Evolutionary conservation across 75 land plant genomes (phyloP).

Genomic region (Sequoia sempervirens): DNA sequence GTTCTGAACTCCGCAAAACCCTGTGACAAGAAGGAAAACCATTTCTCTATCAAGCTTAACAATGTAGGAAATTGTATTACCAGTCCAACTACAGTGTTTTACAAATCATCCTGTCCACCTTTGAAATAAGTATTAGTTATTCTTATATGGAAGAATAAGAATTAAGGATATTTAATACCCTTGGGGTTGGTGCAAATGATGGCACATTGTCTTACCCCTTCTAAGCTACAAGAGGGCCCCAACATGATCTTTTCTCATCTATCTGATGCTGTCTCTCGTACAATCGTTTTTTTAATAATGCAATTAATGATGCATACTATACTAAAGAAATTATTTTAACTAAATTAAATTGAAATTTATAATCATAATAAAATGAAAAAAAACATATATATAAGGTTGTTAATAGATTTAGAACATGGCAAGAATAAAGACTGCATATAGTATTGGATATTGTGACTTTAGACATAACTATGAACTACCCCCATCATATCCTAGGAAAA

Average conservation of each 20-base stretch:
- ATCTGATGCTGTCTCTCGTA: neutral
- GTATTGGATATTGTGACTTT: neutral
- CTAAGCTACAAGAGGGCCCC: neutral
- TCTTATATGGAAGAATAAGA: neutral
- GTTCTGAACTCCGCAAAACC: constrained; percentile 87
- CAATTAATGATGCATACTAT: neutral
- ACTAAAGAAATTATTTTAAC: neutral
- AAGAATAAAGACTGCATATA: neutral
- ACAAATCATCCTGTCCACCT: neutral
- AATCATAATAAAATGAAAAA: neutral
- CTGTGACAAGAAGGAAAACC: constrained; percentile 35
- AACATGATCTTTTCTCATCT: neutral
- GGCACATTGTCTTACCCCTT: neutral
- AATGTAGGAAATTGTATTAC: constrained; percentile 6
- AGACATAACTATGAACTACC: neutral
- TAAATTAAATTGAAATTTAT: neutral
- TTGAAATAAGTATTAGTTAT: neutral
- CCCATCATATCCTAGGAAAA: neutral
- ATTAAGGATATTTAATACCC: neutral
- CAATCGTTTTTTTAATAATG: neutral
- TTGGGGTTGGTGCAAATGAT: neutral
- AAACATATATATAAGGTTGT: neutral
- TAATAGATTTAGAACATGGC: neutral
- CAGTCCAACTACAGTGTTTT: neutral
- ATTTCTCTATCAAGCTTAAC: neutral